phyloP scores from a whole-genome alignment of 2,329 filamentous ascomycete species.

The Parastagonospora avenae region DNA sequence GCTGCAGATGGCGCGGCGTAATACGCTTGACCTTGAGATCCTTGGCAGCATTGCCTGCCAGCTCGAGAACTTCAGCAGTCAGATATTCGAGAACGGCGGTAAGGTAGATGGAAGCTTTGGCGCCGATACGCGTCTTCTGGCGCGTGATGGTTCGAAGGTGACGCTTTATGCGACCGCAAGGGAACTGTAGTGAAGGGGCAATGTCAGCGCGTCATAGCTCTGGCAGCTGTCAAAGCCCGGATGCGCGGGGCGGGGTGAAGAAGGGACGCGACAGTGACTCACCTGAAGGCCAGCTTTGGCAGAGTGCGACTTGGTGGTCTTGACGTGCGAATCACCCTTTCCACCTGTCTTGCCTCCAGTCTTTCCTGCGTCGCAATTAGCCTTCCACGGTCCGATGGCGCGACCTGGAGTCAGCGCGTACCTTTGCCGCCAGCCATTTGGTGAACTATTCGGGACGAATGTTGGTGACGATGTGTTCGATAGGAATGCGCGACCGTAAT shows the following conservation, averaged over 20 bases:
- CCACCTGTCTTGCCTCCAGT: slow-evolving; percentile 87
- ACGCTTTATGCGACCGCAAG: slow-evolving; percentile 99
- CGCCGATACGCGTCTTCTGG: slow-evolving; percentile 99
- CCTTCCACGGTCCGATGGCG: slow-evolving; percentile 19
- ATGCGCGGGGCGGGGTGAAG: slow-evolving; percentile 27
- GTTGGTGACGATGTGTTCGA: slow-evolving; percentile 31
- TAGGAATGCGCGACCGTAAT: slow-evolving; percentile 41
- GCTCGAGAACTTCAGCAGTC: slow-evolving; percentile 95
- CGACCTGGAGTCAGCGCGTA: slow-evolving; percentile 61
- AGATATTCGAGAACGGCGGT: slow-evolving; percentile 98
- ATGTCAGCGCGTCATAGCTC: slow-evolving; percentile 32
- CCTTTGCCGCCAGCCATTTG: slow-evolving; percentile 81
- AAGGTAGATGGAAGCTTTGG: slow-evolving; percentile 97
- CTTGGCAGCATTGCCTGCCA: slow-evolving; percentile 98
- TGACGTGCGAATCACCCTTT: slow-evolving; percentile 77
- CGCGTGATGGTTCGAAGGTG: slow-evolving; percentile 99
- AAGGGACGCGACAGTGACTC: slow-evolving; percentile 53
- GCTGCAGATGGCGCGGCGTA: slow-evolving; percentile 94
- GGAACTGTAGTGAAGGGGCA: slow-evolving; percentile 69
- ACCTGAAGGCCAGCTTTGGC: slow-evolving; percentile 95
- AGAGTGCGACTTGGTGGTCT: slow-evolving; percentile 91
- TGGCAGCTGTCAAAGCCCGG: slow-evolving; percentile 10
- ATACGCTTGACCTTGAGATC: slow-evolving; percentile 99
- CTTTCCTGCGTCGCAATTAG: slow-evolving; percentile 51
- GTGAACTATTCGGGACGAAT: slow-evolving; percentile 23